Evolutionary conservation across 371 early-diverging fungal genomes (phyloP), one percentile per base, ranked within the genome.

Genomic region (Lichtheimia ramosa): DNA sequence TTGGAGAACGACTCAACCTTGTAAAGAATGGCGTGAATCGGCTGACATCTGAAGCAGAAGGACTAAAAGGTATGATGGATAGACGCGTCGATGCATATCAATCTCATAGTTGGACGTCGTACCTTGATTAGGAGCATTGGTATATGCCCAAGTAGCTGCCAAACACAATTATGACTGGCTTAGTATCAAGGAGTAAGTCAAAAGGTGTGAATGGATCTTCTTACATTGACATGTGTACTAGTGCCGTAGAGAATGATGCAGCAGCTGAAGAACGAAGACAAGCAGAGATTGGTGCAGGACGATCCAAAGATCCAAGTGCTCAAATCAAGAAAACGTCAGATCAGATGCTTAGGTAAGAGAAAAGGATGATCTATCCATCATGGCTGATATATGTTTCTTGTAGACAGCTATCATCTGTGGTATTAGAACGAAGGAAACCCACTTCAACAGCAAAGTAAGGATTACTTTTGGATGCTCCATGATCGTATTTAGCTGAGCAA

Each of bases 321-420:
- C 15, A 61, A 5, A 67, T 75, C 10, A 71, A 72, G 59, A 52
- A 54, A 10, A 69, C 60, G 28, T 69, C 72, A 21, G 62, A 75
- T n/a, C 53, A 62, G 54, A 62, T 67, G 10, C 66, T 67, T 51
- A 71, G 65, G 74, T 73, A 65, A 61, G 50, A 13, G 18, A 10
- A 12, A 34, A 49, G 27, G 48, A 40, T 10, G 7, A 0, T 2
- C 2, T 3, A 8, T n/a, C 6, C 15, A 15, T 10, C 16, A 20
- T 15, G 28, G 28, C 25, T 25, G 25, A 28, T 28, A 34, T 34
- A 42, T 27, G 43, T 3, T 18, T 21, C 7, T 46, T n/a, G 12
- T 18, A 56, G 70, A 54, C 46, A 61, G 53, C 40, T 68, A 53
- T 58, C 62, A 52, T 48, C 59, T 14, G 34, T 59, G 41, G 57